Conservation (phyloP, 129 eudicot genomes). For the Artemisia tridentata region DNA sequence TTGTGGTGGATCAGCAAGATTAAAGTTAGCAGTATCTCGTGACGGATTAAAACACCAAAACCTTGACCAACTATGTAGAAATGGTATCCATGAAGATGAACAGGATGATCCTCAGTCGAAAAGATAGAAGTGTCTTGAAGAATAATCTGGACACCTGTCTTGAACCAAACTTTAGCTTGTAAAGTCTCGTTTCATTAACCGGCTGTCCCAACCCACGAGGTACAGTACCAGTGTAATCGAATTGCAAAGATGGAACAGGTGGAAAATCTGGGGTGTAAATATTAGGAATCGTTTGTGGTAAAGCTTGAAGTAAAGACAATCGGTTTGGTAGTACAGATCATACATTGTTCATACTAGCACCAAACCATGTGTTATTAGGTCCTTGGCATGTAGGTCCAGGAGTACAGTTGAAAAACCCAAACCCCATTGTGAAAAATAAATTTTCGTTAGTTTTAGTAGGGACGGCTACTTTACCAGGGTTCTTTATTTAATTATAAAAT, state of each 20-base stretch:
- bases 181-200: conserved; percentile 45
- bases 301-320: conserved; percentile 56
- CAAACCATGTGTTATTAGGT: background rate
- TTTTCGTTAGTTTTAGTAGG: background rate
- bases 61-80: conserved; percentile 70
- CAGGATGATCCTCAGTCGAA: conserved; percentile 59
- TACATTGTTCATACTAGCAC: conserved; percentile 21
- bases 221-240: conserved; percentile 68
- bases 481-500: background rate
- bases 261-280: conserved; percentile 63
- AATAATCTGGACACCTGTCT: conserved; percentile 44
- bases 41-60: conserved; percentile 60
- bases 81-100: conserved; percentile 75
- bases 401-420: background rate
- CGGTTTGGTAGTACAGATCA: conserved; percentile 53
- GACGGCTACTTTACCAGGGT: background rate
- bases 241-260: conserved; percentile 51
- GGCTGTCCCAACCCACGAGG: conserved; percentile 65
- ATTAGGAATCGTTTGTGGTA: conserved; percentile 48
- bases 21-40: conserved; percentile 53
- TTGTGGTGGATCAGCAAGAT: conserved; percentile 68
- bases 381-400: conserved; percentile 5
- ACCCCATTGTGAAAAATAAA: background rate
- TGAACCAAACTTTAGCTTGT: conserved; percentile 57
- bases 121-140: conserved; percentile 60